Percentiles rank a stretch among this genome's conserved stretches.
These are phyloP conservation scores for Ramularia collo-cygni DNA, from an alignment of 2,329 filamentous ascomycete species.

Conservation along the genomic window DNA sequence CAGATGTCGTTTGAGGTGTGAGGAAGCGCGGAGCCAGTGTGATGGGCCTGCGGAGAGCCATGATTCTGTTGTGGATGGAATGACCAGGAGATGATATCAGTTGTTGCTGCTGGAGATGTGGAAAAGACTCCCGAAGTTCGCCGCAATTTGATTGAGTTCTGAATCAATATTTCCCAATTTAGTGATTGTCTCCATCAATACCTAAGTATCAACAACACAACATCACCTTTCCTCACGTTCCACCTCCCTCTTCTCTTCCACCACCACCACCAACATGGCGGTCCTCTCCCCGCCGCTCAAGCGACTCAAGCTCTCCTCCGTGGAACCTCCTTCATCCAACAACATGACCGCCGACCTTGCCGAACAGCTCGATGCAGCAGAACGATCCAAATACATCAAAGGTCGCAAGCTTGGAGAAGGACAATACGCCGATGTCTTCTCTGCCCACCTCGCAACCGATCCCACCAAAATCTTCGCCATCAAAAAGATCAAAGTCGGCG, in stretches of 20 bases:
- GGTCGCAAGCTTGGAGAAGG: conserved; percentile 90
- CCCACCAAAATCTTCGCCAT: conserved; percentile 75
- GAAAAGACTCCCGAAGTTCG: conserved; percentile 1
- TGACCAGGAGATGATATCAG: too few species aligned
- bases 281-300: conserved; percentile 26
- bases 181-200: too few species aligned
- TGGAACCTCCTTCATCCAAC: conserved; percentile 10
- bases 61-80: too few species aligned
- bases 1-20: conserved; percentile 14
- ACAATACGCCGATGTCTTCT: conserved; percentile 93
- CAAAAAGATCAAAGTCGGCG: conserved; percentile 85
- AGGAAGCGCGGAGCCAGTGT: conserved; percentile 19
- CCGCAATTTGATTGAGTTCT: conserved; percentile 1
- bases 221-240: neutral
- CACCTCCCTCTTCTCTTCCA: too few species aligned
- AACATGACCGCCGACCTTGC: conserved; percentile 32
- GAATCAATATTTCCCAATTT: too few species aligned
- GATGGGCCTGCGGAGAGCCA: conserved; percentile 25
- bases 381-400: conserved; percentile 82
- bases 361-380: conserved; percentile 42
- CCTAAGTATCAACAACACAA: neutral
- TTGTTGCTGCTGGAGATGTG: neutral
- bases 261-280: too few species aligned
- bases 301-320: conserved; percentile 23
- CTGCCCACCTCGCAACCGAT: conserved; percentile 69